Evolutionary conservation across 176 grass and related monocot species (phyloP).

Genomic region (Alopecurus myosuroides): DNA sequence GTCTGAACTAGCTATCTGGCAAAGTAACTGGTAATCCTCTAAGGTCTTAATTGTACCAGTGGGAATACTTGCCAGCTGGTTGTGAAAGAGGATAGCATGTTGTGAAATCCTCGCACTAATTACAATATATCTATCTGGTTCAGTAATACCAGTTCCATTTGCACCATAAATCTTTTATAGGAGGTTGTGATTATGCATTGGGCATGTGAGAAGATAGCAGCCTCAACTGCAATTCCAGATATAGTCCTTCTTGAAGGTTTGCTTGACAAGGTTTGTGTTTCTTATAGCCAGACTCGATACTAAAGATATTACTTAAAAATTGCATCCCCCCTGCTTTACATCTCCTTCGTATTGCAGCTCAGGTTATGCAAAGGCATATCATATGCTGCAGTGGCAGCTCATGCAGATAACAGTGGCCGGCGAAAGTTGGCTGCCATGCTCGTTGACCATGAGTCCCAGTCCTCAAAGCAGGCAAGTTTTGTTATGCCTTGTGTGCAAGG

Average conservation of each 20-base stretch:
- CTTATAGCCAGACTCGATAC: neutral
- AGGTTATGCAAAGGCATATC: slow-evolving; percentile 99
- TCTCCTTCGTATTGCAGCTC: slow-evolving; percentile 56
- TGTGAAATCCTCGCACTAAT: neutral
- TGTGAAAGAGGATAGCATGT: neutral
- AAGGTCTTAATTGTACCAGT: neutral
- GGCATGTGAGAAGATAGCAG: slow-evolving; percentile 95
- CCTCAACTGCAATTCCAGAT: slow-evolving; percentile 76
- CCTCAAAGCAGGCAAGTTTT: slow-evolving; percentile 86
- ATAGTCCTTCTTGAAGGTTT: slow-evolving; percentile 73
- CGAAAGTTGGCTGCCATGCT: slow-evolving; percentile 90
- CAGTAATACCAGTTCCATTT: slow-evolving; percentile 31
- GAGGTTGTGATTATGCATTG: slow-evolving; percentile 99
- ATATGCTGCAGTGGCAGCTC: slow-evolving; percentile 89
- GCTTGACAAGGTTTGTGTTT: slow-evolving; percentile 85
- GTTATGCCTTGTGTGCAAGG: slow-evolving; percentile 3
- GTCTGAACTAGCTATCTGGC: neutral
- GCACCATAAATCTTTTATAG: slow-evolving; percentile 44
- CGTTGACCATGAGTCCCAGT: slow-evolving; percentile 81
- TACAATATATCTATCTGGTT: slow-evolving; percentile 10
- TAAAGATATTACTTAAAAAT: slow-evolving; percentile 1
- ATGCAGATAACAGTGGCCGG: slow-evolving; percentile 84
- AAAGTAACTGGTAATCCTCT: neutral
- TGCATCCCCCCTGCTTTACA: slow-evolving; percentile 13
- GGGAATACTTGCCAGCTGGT: neutral